phyloP scores from a whole-genome alignment of 768 basidiomycete genomes.

The Scleroderma citrinum region DNA sequence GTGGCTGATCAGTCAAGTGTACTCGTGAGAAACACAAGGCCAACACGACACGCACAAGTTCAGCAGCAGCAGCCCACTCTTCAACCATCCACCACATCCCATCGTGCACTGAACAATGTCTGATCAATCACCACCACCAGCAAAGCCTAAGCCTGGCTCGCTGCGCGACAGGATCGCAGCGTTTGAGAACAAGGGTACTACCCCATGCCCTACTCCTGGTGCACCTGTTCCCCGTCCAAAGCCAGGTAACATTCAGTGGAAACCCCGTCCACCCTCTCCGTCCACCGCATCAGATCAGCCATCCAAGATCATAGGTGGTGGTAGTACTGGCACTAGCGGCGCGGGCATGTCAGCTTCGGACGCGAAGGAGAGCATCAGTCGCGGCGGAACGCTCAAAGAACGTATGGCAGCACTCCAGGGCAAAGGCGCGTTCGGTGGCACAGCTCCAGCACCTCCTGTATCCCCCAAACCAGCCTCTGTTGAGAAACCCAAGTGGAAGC shows the following conservation, averaged over 20 bases:
- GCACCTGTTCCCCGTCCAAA: slow-evolving; percentile 50
- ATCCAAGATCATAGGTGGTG: slow-evolving; percentile 9
- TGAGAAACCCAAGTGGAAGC: slow-evolving; percentile 84
- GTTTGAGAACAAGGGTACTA: slow-evolving; percentile 58
- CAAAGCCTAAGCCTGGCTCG: slow-evolving; percentile 61
- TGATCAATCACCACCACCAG: slow-evolving; percentile 51
- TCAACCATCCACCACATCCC: slow-evolving; percentile 14
- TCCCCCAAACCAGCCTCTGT: slow-evolving; percentile 53
- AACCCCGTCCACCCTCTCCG: slow-evolving; percentile 52
- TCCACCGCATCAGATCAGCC: slow-evolving; percentile 26
- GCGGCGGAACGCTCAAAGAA: slow-evolving; percentile 79
- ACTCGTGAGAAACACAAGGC: slow-evolving; percentile 19
- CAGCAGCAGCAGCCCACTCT: slow-evolving; percentile 1
- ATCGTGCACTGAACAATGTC: slow-evolving; percentile 39
- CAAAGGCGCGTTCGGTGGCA: slow-evolving; percentile 65
- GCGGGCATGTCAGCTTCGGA: slow-evolving; percentile 76
- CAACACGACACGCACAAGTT: slow-evolving; percentile 8
- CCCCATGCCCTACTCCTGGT: slow-evolving; percentile 26
- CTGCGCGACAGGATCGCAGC: slow-evolving; percentile 86
- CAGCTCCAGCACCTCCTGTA: slow-evolving; percentile 39
- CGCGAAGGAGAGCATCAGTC: slow-evolving; percentile 80
- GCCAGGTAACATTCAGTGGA: slow-evolving; percentile 66
- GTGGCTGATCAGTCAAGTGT: too few species aligned
- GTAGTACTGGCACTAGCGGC: neutral
- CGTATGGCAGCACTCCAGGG: slow-evolving; percentile 94